These are phyloP conservation scores for Scytalidium lignicola DNA, from an alignment of 2,329 filamentous ascomycete genomes.

Conservation along the genomic window DNA sequence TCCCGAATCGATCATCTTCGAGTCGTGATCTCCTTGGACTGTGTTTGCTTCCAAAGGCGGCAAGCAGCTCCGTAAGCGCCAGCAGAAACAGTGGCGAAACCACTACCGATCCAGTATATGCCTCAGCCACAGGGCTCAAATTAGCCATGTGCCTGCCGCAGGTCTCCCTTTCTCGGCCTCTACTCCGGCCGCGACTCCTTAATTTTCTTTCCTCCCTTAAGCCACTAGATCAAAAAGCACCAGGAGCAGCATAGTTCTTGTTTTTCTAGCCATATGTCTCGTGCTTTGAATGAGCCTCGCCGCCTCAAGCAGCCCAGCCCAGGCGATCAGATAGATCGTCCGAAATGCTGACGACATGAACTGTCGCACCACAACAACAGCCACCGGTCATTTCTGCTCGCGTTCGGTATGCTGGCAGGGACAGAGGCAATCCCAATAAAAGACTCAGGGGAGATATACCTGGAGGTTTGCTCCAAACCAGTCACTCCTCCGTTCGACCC, in stretches of 20 bases:
- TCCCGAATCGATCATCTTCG: too few species aligned
- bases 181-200: too few species aligned
- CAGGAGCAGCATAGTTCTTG: too few species aligned
- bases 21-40: too few species aligned
- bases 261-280: too few species aligned
- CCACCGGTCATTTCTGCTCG: neutral
- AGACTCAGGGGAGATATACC: neutral
- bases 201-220: too few species aligned
- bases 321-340: neutral
- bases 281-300: neutral
- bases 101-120: neutral
- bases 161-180: too few species aligned
- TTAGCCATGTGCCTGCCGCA: too few species aligned
- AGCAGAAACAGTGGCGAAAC: constrained; percentile 11
- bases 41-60: neutral
- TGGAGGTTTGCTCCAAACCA: neutral
- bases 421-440: neutral
- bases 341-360: neutral
- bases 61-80: constrained; percentile 1
- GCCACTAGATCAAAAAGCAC: too few species aligned
- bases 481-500: neutral
- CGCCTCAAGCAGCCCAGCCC: neutral
- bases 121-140: constrained; percentile 6
- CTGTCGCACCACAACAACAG: neutral
- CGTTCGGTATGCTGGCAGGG: neutral